Evolutionary conservation across 495 filamentous ascomycete genomes (phyloP).

Genomic region (Aspergillus carlsbadensis): DNA sequence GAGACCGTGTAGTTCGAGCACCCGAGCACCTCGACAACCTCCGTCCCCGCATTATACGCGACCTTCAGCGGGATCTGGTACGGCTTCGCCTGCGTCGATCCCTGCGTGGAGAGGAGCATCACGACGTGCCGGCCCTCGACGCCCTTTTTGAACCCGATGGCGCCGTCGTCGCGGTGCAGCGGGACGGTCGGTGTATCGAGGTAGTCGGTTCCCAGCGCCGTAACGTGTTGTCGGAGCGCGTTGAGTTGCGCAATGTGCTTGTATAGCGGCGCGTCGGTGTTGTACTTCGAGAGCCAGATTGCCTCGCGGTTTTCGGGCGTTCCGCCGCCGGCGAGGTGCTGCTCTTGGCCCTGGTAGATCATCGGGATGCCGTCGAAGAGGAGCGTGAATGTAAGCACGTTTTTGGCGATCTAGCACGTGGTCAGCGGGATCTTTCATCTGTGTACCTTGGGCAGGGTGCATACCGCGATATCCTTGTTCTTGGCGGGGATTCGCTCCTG

Average conservation of each 20-base stretch:
- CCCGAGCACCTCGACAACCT: conserved; percentile 44
- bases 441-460: neutral
- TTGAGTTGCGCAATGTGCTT: conserved; percentile 54
- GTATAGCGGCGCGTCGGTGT: conserved; percentile 58
- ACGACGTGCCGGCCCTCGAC: conserved; percentile 48
- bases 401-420: conserved; percentile 49
- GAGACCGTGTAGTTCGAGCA: conserved; percentile 38
- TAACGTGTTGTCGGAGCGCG: conserved; percentile 55
- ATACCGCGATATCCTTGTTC: conserved; percentile 7
- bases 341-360: conserved; percentile 65
- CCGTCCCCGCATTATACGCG: conserved; percentile 33
- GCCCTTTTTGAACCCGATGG: conserved; percentile 60
- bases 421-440: no score
- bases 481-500: conserved; percentile 52
- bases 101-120: conserved; percentile 54
- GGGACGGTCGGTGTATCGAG: conserved; percentile 45
- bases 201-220: conserved; percentile 44
- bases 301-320: conserved; percentile 66
- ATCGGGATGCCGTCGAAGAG: conserved; percentile 60
- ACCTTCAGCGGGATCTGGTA: conserved; percentile 43
- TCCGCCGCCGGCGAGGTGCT: conserved; percentile 54
- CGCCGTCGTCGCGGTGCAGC: conserved; percentile 49
- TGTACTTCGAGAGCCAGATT: conserved; percentile 62
- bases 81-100: conserved; percentile 31
- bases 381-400: conserved; percentile 65